A percentile compares a stretch with the other conserved stretches of the same genome.
These are phyloP conservation scores for Chrysanthemum lavandulifolium DNA, from an alignment of 129 eudicot species.

Conservation along the genomic window DNA sequence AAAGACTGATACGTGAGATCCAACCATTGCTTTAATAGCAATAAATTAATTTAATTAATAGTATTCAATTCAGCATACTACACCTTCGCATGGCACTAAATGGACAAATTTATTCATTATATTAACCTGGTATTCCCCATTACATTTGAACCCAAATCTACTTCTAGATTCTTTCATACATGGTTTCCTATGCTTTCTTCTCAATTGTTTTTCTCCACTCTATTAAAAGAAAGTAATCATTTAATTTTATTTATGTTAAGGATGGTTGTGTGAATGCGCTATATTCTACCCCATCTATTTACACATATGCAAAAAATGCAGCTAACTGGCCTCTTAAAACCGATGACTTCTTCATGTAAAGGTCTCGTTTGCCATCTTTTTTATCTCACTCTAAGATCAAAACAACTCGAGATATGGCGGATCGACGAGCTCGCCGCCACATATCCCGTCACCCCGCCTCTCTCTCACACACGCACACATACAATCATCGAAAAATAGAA, in stretches of 20 bases:
- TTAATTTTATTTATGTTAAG: slow-evolving; percentile 37
- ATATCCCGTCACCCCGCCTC: too few relatives aligned
- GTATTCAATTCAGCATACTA: too few relatives aligned
- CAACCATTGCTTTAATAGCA: too few relatives aligned
- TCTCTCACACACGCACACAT: too few relatives aligned
- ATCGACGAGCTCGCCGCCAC: too few relatives aligned
- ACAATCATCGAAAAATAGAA: too few relatives aligned
- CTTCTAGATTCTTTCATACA: neutral
- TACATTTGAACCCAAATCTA: neutral
- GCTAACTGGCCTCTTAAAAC: slow-evolving; percentile 64
- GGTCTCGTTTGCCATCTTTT: too few relatives aligned
- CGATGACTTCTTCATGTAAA: slow-evolving; percentile 43
- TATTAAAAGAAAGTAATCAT: neutral
- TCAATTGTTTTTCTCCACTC: neutral
- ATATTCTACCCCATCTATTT: slow-evolving; percentile 63
- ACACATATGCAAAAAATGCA: slow-evolving; percentile 62
- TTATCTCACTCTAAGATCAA: too few relatives aligned
- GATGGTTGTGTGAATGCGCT: slow-evolving; percentile 71
- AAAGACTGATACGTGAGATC: too few relatives aligned
- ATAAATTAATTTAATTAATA: too few relatives aligned
- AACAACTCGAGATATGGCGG: too few relatives aligned
- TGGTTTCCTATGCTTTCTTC: slow-evolving; percentile 7
- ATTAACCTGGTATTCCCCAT: slow-evolving; percentile 68
- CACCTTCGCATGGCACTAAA: slow-evolving; percentile 21
- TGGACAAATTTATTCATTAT: slow-evolving; percentile 94